A percentile compares a stretch with the other conserved stretches of the same genome.
Conservation (phyloP, 768 basidiomycete genomes). For the Solioccasus polychromus region DNA sequence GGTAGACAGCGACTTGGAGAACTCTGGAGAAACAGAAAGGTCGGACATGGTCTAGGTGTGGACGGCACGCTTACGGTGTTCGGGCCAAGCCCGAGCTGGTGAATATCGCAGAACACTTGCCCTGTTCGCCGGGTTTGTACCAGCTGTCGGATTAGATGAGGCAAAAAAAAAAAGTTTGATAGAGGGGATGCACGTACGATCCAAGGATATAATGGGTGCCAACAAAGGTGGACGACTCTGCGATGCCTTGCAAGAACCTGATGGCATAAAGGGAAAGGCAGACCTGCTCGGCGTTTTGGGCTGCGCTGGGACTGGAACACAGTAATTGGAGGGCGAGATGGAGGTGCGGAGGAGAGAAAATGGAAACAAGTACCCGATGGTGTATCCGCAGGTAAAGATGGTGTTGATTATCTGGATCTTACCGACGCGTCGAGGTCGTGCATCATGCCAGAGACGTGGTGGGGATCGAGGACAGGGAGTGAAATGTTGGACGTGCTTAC, state of each 20-base stretch:
- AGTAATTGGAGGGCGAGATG: neutral
- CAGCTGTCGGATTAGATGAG: slow-evolving; percentile 44
- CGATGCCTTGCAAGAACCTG: slow-evolving; percentile 69
- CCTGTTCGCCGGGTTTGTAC: slow-evolving; percentile 70
- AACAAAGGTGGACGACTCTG: slow-evolving; percentile 74
- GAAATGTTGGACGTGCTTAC: too few species aligned
- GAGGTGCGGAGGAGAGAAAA: too few species aligned
- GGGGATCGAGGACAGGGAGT: too few species aligned
- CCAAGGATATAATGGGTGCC: slow-evolving; percentile 73
- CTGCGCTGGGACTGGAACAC: slow-evolving; percentile 50
- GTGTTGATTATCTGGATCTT: slow-evolving; percentile 64
- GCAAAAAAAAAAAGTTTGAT: too few species aligned
- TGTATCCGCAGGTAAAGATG: slow-evolving; percentile 72
- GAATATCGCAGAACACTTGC: slow-evolving; percentile 71
- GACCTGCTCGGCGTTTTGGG: slow-evolving; percentile 56
- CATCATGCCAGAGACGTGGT: slow-evolving; percentile 78
- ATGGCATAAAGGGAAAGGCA: slow-evolving; percentile 49
- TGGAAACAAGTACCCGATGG: too few species aligned
- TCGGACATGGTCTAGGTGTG: neutral
- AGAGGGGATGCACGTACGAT: slow-evolving; percentile 43
- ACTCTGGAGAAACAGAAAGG: slow-evolving; percentile 53
- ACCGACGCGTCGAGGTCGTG: slow-evolving; percentile 66
- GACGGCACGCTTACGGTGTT: slow-evolving; percentile 45
- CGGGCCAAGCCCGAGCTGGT: slow-evolving; percentile 60
- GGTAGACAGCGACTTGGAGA: slow-evolving; percentile 62